A percentile compares a stretch with the other conserved stretches of the same genome.
Evolutionary conservation across 2,329 filamentous ascomycete species (phyloP).

Genomic region (Ophiocordyceps polyrhachis-furcata): DNA sequence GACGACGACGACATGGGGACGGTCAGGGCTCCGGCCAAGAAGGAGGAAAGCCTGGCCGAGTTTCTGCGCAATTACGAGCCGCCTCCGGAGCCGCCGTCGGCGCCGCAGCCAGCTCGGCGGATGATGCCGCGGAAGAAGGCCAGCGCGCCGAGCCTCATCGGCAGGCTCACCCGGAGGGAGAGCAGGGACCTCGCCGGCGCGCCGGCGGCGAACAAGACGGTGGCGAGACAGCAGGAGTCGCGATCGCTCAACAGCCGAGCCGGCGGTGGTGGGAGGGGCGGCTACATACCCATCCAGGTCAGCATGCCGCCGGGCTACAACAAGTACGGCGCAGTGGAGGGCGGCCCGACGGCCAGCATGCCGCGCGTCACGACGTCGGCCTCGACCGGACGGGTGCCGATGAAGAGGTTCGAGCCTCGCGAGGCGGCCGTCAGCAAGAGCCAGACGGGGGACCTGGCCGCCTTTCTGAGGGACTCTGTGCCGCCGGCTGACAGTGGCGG

Average conservation of each 20-base stretch:
- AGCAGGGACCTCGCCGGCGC: slow-evolving; percentile 11
- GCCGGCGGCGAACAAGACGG: slow-evolving; percentile 9
- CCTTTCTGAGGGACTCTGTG: slow-evolving; percentile 51
- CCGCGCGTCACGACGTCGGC: slow-evolving; percentile 8
- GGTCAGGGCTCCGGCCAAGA: slow-evolving; percentile 19
- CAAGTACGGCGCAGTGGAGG: slow-evolving; percentile 17
- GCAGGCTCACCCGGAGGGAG: slow-evolving; percentile 28
- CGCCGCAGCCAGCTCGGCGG: slow-evolving; percentile 8
- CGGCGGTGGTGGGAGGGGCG: slow-evolving; percentile 13
- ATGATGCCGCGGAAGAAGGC: slow-evolving; percentile 40
- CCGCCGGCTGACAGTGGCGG: slow-evolving; percentile 26
- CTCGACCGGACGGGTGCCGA: slow-evolving; percentile 23
- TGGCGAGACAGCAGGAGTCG: slow-evolving; percentile 7
- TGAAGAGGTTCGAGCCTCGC: slow-evolving; percentile 40
- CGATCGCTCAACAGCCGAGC: slow-evolving; percentile 22
- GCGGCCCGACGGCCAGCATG: slow-evolving; percentile 2
- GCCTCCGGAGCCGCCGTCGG: slow-evolving; percentile 29
- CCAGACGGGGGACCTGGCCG: slow-evolving; percentile 50
- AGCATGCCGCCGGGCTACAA: slow-evolving; percentile 27
- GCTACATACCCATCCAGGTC: slow-evolving; percentile 35
- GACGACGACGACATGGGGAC: slow-evolving; percentile 25
- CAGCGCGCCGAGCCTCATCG: slow-evolving; percentile 42
- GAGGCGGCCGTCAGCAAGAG: slow-evolving; percentile 29
- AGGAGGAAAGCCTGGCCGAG: slow-evolving; percentile 53
- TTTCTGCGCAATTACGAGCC: slow-evolving; percentile 55